Percentiles rank a stretch among this genome's conserved stretches.
Conservation (phyloP, 78 protist genomes). For the Dictyostelium brefeldianum region DNA sequence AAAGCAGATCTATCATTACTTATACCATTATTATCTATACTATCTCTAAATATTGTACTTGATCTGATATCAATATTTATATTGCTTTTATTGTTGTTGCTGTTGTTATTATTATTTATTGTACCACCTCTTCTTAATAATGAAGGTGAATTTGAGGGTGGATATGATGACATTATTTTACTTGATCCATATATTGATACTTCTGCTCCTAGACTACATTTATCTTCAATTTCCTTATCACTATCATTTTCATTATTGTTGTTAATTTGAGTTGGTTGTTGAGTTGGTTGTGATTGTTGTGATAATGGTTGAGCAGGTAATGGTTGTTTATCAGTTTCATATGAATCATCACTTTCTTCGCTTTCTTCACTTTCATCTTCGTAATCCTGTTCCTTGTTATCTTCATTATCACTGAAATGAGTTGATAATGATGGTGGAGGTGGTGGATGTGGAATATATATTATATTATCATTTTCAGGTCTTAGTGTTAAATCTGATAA, state of each 20-base stretch:
- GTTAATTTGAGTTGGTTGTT: neutral
- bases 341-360: neutral
- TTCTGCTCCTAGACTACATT: neutral
- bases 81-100: too few species aligned
- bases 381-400: neutral
- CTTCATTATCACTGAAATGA: neutral
- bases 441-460: neutral
- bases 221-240: neutral
- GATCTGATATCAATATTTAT: too few species aligned
- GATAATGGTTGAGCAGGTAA: neutral
- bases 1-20: neutral
- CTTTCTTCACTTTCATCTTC: neutral
- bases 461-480: neutral
- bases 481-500: neutral
- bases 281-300: too few species aligned
- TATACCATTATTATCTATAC: neutral
- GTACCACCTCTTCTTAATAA: neutral
- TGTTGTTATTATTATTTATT: too few species aligned
- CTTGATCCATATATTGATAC: constrained; percentile 9
- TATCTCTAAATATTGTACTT: too few species aligned
- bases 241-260: neutral
- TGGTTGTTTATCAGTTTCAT: neutral
- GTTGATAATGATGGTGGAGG: neutral
- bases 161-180: constrained; percentile 18
- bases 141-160: neutral